Evolutionary conservation across 1,139 yeast genomes (phyloP).

Genomic region (Blastobotrys capitulatus): DNA sequence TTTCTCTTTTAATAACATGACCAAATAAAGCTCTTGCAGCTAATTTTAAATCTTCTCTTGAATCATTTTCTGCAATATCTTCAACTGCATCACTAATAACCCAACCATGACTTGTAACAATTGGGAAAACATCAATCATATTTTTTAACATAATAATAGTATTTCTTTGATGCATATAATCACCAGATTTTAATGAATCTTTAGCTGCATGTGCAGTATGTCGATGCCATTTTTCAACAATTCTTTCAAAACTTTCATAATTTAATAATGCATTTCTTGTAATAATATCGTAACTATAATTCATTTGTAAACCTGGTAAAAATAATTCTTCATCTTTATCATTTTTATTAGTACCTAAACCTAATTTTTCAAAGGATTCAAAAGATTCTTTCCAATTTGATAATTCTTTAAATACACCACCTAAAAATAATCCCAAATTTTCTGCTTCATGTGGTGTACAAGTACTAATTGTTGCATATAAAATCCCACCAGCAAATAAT

Average conservation of each 20-base stretch:
- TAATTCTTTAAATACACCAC: conserved; percentile 48
- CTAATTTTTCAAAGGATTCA: conserved; percentile 28
- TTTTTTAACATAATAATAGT: conserved; percentile 73
- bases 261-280: conserved; percentile 23
- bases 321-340: conserved; percentile 17
- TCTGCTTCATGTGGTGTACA: conserved; percentile 77
- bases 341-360: conserved; percentile 25
- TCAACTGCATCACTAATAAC: conserved; percentile 45
- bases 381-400: conserved; percentile 39
- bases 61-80: conserved; percentile 47
- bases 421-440: conserved; percentile 70
- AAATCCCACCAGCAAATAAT: conserved; percentile 46
- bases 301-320: conserved; percentile 26
- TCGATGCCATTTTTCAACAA: conserved; percentile 53
- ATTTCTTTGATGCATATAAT: conserved; percentile 79
- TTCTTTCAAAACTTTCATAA: conserved; percentile 39
- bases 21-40: conserved; percentile 77
- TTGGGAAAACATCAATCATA: conserved; percentile 60
- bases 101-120: conserved; percentile 64
- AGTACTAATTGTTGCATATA: conserved; percentile 60
- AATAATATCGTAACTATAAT: conserved; percentile 17
- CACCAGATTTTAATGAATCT: conserved; percentile 47
- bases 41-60: conserved; percentile 73
- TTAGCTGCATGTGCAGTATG: conserved; percentile 44
- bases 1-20: conserved; percentile 55